phyloP scores from a whole-genome alignment of 2,329 filamentous ascomycete genomes.

The Colletotrichum sojae region DNA sequence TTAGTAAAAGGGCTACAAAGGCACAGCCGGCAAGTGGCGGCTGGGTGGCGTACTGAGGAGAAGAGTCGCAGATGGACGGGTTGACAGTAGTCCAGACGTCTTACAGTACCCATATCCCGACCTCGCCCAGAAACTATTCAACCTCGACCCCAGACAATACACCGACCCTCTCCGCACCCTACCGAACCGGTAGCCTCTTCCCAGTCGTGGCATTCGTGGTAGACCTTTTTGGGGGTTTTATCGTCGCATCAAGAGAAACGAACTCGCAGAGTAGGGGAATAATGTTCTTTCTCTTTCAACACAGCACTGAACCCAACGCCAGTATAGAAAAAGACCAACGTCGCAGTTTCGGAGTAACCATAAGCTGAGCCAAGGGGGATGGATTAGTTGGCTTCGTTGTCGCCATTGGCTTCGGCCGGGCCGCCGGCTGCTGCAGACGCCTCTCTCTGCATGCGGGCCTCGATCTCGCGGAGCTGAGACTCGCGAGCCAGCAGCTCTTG shows the following conservation, averaged over 20 bases:
- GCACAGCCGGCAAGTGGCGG: constrained; percentile 38
- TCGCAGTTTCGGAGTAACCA: constrained; percentile 53
- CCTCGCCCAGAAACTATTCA: constrained; percentile 25
- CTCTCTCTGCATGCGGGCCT: constrained; percentile 96
- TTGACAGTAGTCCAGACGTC: constrained; percentile 17
- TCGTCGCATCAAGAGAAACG: constrained; percentile 53
- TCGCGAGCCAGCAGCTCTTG: constrained; percentile 98
- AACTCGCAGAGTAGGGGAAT: constrained; percentile 59
- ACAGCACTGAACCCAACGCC: constrained; percentile 63
- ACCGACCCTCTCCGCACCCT: constrained; percentile 38
- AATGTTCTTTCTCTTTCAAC: constrained; percentile 60
- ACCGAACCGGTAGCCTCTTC: constrained; percentile 38
- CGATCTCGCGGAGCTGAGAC: constrained; percentile 98
- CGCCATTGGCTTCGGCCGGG: constrained; percentile 67
- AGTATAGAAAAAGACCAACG: constrained; percentile 62
- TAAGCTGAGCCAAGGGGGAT: constrained; percentile 38
- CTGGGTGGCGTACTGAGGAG: constrained; percentile 22
- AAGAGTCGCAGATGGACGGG: constrained; percentile 38
- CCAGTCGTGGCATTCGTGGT: constrained; percentile 42
- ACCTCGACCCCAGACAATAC: constrained; percentile 24
- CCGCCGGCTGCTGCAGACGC: constrained; percentile 65
- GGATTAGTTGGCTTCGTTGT: constrained; percentile 65
- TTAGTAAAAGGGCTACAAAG: constrained; percentile 47
- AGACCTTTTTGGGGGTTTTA: constrained; percentile 46
- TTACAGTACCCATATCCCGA: constrained; percentile 7